Evolutionary conservation across 148 eudicot genomes (phyloP).

Genomic region (Camellia japonica): DNA sequence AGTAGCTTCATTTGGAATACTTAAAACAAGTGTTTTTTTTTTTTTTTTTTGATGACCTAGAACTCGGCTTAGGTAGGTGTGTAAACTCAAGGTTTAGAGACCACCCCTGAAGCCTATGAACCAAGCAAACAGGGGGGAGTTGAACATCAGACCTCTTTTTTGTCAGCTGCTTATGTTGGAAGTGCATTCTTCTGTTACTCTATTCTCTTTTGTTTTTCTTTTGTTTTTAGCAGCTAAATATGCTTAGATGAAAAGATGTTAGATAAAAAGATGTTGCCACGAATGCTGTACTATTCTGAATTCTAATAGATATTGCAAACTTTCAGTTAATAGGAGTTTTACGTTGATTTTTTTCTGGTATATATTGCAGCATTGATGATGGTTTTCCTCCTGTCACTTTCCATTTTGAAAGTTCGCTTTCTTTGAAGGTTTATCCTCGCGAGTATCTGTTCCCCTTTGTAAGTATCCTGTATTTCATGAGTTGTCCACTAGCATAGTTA

Average conservation of each 20-base stretch:
- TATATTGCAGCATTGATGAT: constrained; percentile 77
- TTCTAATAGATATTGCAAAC: background rate
- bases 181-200: background rate
- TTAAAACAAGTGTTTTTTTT: too few species aligned
- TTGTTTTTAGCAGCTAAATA: background rate
- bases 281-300: background rate
- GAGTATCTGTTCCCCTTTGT: constrained; percentile 85
- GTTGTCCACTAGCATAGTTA: background rate
- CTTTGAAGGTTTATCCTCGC: constrained; percentile 67
- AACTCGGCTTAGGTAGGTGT: too few species aligned
- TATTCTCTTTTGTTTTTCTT: constrained; percentile 1
- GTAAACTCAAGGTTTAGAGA: too few species aligned
- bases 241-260: background rate
- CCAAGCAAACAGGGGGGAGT: too few species aligned
- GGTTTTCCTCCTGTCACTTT: constrained; percentile 78
- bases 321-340: background rate
- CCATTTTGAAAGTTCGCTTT: constrained; percentile 60
- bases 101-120: too few species aligned
- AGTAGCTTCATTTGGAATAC: too few species aligned
- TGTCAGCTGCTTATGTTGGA: background rate
- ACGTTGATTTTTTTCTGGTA: background rate
- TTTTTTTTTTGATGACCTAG: too few species aligned
- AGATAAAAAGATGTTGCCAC: background rate
- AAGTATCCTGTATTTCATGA: constrained; percentile 40
- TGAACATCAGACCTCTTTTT: background rate